Evolutionary conservation across 305 asterid genomes (phyloP), one percentile per base, ranked within the genome.

Genomic region (Withania somnifera): DNA sequence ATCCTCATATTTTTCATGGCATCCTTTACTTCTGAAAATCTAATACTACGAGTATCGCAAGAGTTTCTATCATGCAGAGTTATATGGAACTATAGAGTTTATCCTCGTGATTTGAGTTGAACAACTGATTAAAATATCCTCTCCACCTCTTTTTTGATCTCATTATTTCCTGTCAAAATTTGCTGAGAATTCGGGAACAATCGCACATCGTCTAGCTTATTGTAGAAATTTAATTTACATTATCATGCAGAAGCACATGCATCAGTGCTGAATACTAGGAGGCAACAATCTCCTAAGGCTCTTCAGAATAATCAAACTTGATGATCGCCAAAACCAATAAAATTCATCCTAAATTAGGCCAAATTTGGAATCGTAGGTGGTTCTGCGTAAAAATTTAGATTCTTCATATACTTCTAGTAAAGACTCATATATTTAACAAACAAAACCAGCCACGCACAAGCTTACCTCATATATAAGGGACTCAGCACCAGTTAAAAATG

Each of bases 381-480:
- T 14, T 45, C 8, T 45, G 9, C 24, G 24, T 45, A 71, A 45
- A 0, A 69, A 11, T 45, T 45, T 73, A 24, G 40, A 15, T 24
- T 73, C 40, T 42, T 69, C 78, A 42, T 20, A 7, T 69, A 32
- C 24, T 32, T 9, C 30, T 0, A 26, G 14, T 73, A 73, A 24
- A 47, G 2, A 15, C 42, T 24, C 60, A 7, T 47, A 4, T 60
- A 83, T 30, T 60, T 15, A 69, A 84, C 77, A 36, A 82, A 32
- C 36, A n/a, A n/a, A 38, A 77, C 60, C 53, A 73, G 42, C 42
- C 58, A 47, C 11, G 0, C 57, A 71, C 57, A 76, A 78, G 66
- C 60, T 88, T 89, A 94, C 99, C 98, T 97, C 99, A 77, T 86
- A 97, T 82, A 91, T 87, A 82, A 97, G 89, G 88, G 96, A 92